These are phyloP conservation scores for Lactarius deliciosus DNA, from an alignment of 768 basidiomycete genomes.

Conservation along the genomic window DNA sequence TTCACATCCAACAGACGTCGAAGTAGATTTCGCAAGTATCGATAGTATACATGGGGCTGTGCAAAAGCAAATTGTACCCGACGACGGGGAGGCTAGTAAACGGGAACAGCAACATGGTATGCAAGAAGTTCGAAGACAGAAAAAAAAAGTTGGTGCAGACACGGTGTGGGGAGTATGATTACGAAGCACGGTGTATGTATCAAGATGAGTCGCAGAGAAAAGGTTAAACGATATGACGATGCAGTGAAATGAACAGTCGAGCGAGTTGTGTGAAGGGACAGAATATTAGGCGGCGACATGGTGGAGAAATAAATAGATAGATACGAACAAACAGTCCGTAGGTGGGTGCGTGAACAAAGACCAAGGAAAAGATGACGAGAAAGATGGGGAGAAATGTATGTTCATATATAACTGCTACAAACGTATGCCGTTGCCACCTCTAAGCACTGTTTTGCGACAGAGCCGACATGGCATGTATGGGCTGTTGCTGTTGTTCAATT, in stretches of 20 bases:
- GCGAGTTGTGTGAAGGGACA: slow-evolving; percentile 26
- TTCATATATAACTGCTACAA: slow-evolving; percentile 33
- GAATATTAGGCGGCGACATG: slow-evolving; percentile 26
- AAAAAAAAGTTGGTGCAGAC: slow-evolving; percentile 29
- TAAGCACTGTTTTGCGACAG: slow-evolving; percentile 28
- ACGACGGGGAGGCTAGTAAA: slow-evolving; percentile 34
- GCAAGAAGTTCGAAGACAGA: slow-evolving; percentile 34
- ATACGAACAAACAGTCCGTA: slow-evolving; percentile 27
- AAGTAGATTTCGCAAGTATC: slow-evolving; percentile 30
- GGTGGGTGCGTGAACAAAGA: slow-evolving; percentile 29
- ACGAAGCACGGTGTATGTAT: slow-evolving; percentile 30
- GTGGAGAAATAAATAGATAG: slow-evolving; percentile 28
- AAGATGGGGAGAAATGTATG: slow-evolving; percentile 29
- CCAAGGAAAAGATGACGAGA: slow-evolving; percentile 26
- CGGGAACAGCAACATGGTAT: slow-evolving; percentile 33
- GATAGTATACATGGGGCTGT: slow-evolving; percentile 34
- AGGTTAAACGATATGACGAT: slow-evolving; percentile 27
- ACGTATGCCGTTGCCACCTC: slow-evolving; percentile 29
- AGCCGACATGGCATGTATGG: slow-evolving; percentile 28
- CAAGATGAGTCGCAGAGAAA: slow-evolving; percentile 27
- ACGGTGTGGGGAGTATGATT: slow-evolving; percentile 32
- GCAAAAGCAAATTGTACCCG: slow-evolving; percentile 34
- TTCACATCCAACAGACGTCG: slow-evolving; percentile 23
- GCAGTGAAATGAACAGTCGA: slow-evolving; percentile 25
- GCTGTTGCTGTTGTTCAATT: slow-evolving; percentile 29